These are phyloP conservation scores for Stellera chamaejasme DNA, from an alignment of 345 rosid genomes.

Conservation along the genomic window DNA sequence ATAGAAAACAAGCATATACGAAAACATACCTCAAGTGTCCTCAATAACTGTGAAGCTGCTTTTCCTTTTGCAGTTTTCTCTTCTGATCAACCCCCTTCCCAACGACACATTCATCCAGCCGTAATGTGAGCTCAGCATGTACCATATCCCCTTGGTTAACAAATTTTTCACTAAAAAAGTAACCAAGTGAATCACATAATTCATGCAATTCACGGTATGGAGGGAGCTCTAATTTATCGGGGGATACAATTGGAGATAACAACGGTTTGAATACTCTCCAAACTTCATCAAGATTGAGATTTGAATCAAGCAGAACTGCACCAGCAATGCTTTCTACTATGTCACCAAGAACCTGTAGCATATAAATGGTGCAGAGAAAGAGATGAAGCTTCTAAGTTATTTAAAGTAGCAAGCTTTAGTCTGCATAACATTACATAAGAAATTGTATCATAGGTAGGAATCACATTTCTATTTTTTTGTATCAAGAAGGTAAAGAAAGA, in stretches of 20 bases:
- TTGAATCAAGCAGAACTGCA: conserved; percentile 70
- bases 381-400: no score
- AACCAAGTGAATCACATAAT: conserved; percentile 74
- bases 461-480: neutral
- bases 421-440: neutral
- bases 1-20: conserved; percentile 1
- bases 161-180: conserved; percentile 41
- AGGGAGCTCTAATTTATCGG: conserved; percentile 72
- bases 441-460: neutral
- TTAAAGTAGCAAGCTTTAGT: neutral
- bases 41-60: conserved; percentile 74
- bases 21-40: conserved; percentile 62
- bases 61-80: conserved; percentile 64
- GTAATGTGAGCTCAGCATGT: conserved; percentile 54
- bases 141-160: conserved; percentile 39
- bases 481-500: neutral
- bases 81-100: conserved; percentile 54
- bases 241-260: conserved; percentile 75
- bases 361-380: conserved; percentile 8
- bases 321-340: conserved; percentile 83
- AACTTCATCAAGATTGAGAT: conserved; percentile 57
- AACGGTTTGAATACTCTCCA: conserved; percentile 75
- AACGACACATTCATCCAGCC: conserved; percentile 52
- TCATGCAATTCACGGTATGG: conserved; percentile 62
- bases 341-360: conserved; percentile 79